Evolutionary conservation across 768 basidiomycete genomes (phyloP), one percentile per base, ranked within the genome.

Genomic region (Hortiboletus campestris): DNA sequence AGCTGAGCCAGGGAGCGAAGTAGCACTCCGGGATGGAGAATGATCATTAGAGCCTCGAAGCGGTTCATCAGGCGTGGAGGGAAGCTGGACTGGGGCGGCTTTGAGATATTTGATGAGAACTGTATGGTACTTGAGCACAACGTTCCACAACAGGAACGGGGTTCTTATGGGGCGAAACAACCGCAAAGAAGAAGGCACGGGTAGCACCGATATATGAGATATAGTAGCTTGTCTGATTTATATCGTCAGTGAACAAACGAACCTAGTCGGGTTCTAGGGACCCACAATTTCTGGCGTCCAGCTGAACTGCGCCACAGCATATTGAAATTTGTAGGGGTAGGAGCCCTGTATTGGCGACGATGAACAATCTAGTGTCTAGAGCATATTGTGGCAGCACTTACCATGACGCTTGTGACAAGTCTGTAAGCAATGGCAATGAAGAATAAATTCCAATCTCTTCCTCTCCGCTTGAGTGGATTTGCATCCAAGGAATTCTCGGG

Each of bases 281-380:
- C 80, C 35, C 59, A 88, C 87, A 52, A 70, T 75, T 73, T 88
- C 85, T 20, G 89, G 76, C 28, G 71, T 78, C 90, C 89, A 92
- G 4, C 78, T 75, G 67, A 88, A 91, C 4, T 73, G 76, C 0
- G 76, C 70, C 10, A 80, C 75, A 2, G 83, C 81, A 67, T 86
- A 92, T 60, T 89, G 86, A 55, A 90, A 80, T 58, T 82, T 83
- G 61, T 78, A 83, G 4, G 75, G 59, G 51, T 76, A 75, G 6
- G 83, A 79, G 7, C 83, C 84, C 89, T 91, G 29, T 8, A 17
- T 46, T 34, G 6, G 22, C 10, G 34, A n/a, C 6, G 28, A 49
- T 51, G 28, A 50, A 44, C 10, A 45, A 43, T 32, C 25, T 25
- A 25, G 17, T 25, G 16, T 49, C 8, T 45, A 57, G 38, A 16